Percentiles rank a stretch among this genome's conserved stretches.
phyloP scores from a whole-genome alignment of 106 monocot genomes.

The Dendrobium huoshanense region DNA sequence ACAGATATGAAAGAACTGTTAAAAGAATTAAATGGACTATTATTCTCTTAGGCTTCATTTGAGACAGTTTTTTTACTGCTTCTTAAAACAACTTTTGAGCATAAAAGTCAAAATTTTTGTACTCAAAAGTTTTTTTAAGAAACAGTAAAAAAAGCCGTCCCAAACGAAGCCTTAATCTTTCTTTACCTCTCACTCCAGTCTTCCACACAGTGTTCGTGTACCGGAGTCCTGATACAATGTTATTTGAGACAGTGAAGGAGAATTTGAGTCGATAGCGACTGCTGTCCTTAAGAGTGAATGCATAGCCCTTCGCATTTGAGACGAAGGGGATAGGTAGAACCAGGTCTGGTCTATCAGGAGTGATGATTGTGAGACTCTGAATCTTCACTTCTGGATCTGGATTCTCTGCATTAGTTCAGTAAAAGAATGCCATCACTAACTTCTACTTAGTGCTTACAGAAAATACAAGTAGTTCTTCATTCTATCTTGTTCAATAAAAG shows the following conservation, averaged over 20 bases:
- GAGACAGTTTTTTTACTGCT: too few relatives aligned
- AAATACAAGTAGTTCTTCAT: neutral
- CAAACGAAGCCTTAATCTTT: neutral
- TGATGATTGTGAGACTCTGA: constrained; percentile 58
- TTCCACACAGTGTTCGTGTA: constrained; percentile 95
- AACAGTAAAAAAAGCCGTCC: too few relatives aligned
- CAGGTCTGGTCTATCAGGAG: constrained; percentile 45
- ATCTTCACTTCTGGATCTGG: constrained; percentile 73
- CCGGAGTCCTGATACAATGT: constrained; percentile 72
- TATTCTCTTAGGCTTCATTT: neutral
- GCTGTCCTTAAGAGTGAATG: constrained; percentile 79
- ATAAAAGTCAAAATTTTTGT: too few relatives aligned
- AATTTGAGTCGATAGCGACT: constrained; percentile 71
- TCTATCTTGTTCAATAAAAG: neutral
- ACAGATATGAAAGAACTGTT: too few relatives aligned
- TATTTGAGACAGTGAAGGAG: constrained; percentile 63
- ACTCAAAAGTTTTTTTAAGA: too few relatives aligned
- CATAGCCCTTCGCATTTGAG: constrained; percentile 53
- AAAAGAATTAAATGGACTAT: neutral
- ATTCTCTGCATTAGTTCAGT: constrained; percentile 31
- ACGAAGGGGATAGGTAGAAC: constrained; percentile 63
- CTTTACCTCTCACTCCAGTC: constrained; percentile 68
- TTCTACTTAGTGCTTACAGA: too few relatives aligned
- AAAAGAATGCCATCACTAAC: neutral
- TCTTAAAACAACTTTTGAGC: too few relatives aligned